phyloP scores from a whole-genome alignment of 2,329 filamentous ascomycete genomes.

The Diaporthe australafricana region DNA sequence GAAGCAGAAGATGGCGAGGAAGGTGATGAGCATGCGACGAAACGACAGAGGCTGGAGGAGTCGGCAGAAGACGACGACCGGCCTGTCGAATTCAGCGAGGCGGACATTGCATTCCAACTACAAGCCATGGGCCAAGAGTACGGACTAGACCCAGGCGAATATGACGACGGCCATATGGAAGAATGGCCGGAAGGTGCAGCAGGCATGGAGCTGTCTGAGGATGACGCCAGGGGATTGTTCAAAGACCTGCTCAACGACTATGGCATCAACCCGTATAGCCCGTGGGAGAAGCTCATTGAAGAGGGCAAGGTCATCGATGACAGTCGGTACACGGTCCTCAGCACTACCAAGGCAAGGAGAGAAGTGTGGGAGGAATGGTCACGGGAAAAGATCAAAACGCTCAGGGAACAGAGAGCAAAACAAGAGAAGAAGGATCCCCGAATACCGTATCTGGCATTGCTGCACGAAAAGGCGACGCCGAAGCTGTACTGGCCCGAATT shows the following conservation, averaged over 20 bases:
- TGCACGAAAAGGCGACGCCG: slow-evolving; percentile 84
- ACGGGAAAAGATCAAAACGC: slow-evolving; percentile 76
- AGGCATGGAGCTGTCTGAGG: slow-evolving; percentile 76
- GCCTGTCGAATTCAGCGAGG: slow-evolving; percentile 87
- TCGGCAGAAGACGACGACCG: slow-evolving; percentile 51
- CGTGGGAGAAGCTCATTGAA: slow-evolving; percentile 91
- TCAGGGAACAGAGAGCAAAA: slow-evolving; percentile 78
- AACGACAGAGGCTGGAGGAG: slow-evolving; percentile 61
- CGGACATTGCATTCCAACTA: slow-evolving; percentile 93
- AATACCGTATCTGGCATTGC: slow-evolving; percentile 83
- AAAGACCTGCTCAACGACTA: slow-evolving; percentile 87
- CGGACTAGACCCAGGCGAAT: slow-evolving; percentile 80
- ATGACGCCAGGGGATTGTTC: slow-evolving; percentile 83
- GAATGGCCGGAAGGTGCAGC: slow-evolving; percentile 79
- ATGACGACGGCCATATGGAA: slow-evolving; percentile 72
- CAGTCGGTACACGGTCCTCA: slow-evolving; percentile 84
- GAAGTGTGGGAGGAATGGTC: slow-evolving; percentile 90
- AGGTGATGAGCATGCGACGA: slow-evolving; percentile 60
- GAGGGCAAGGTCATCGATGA: slow-evolving; percentile 87
- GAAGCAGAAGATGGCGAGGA: slow-evolving; percentile 63
- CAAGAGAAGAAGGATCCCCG: slow-evolving; percentile 86
- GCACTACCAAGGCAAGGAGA: slow-evolving; percentile 83
- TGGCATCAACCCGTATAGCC: slow-evolving; percentile 84
- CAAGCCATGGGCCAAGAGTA: slow-evolving; percentile 91
- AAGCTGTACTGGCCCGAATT: slow-evolving; percentile 99